A percentile compares a stretch with the other conserved stretches of the same genome.
Evolutionary conservation across 371 early-diverging fungal species (phyloP).

Genomic region (Entomophthora muscae): DNA sequence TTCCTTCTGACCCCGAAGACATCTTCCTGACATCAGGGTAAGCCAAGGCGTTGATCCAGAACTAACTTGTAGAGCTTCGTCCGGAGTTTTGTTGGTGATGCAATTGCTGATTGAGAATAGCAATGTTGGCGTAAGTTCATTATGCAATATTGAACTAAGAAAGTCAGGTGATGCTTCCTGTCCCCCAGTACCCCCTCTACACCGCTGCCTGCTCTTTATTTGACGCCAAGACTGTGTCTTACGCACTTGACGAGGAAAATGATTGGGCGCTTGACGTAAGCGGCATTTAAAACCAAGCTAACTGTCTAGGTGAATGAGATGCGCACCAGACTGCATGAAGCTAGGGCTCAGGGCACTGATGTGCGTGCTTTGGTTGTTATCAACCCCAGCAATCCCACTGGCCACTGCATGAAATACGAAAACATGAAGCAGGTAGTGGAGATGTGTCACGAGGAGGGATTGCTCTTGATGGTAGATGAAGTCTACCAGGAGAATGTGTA

Average conservation of each 20-base stretch:
- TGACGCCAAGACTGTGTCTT: slow-evolving; percentile 69
- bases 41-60: background rate
- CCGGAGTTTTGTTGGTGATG: slow-evolving; percentile 76
- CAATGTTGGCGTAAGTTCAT: slow-evolving; percentile 44
- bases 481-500: slow-evolving; percentile 95
- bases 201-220: slow-evolving; percentile 73
- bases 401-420: slow-evolving; percentile 60
- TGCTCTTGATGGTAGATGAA: slow-evolving; percentile 88
- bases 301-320: too few relatives aligned
- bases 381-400: slow-evolving; percentile 98
- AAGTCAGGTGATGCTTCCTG: slow-evolving; percentile 83
- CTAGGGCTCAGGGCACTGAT: slow-evolving; percentile 54
- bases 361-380: slow-evolving; percentile 90
- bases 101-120: slow-evolving; percentile 56
- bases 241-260: slow-evolving; percentile 72
- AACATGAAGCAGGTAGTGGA: slow-evolving; percentile 73
- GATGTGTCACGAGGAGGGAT: slow-evolving; percentile 60
- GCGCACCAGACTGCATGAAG: slow-evolving; percentile 42
- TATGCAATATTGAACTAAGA: background rate
- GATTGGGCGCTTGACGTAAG: slow-evolving; percentile 64
- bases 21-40: slow-evolving; percentile 85
- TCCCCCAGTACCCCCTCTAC: slow-evolving; percentile 98
- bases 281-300: too few relatives aligned
- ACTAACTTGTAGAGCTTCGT: slow-evolving; percentile 30
- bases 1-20: slow-evolving; percentile 52